phyloP scores from a whole-genome alignment of 202 grass and related monocot genomes.

The Zoysia matrella region DNA sequence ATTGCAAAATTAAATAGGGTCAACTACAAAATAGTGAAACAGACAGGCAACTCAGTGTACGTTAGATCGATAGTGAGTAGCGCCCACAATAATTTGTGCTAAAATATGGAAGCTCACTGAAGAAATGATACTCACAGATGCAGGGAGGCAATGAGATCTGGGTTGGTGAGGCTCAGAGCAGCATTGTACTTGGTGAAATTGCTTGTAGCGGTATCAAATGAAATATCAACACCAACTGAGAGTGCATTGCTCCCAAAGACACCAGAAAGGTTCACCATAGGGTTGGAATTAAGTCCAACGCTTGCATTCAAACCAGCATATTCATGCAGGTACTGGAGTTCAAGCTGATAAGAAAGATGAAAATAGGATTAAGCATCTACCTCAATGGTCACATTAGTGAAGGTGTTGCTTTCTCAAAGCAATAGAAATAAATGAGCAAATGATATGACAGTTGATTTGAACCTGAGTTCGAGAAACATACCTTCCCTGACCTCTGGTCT shows the following conservation, averaged over 20 bases:
- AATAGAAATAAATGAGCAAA: conserved; percentile 11
- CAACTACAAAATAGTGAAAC: background rate
- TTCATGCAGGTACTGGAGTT: conserved; percentile 83
- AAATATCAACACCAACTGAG: conserved; percentile 79
- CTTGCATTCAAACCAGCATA: conserved; percentile 75
- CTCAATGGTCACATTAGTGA: background rate
- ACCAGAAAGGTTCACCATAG: conserved; percentile 78
- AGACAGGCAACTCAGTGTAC: background rate
- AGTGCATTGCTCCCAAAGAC: conserved; percentile 76
- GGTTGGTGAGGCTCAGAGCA: conserved; percentile 66
- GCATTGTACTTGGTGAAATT: conserved; percentile 92
- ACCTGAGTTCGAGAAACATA: conserved; percentile 19
- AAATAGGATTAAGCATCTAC: conserved; percentile 1
- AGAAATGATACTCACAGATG: conserved; percentile 64
- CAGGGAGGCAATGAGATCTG: conserved; percentile 73
- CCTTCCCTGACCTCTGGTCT: conserved; percentile 90
- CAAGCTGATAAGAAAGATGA: conserved; percentile 58
- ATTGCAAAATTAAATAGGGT: background rate
- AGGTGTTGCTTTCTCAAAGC: too few species aligned
- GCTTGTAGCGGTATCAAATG: conserved; percentile 76
- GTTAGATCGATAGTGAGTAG: background rate
- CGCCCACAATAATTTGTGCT: background rate
- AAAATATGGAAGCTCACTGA: background rate
- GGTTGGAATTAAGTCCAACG: conserved; percentile 76
- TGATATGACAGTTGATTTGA: background rate